Percentiles rank a stretch among this genome's conserved stretches.
These are phyloP conservation scores for Collybia sp. DNA, from an alignment of 768 basidiomycete genomes.

Conservation along the genomic window DNA sequence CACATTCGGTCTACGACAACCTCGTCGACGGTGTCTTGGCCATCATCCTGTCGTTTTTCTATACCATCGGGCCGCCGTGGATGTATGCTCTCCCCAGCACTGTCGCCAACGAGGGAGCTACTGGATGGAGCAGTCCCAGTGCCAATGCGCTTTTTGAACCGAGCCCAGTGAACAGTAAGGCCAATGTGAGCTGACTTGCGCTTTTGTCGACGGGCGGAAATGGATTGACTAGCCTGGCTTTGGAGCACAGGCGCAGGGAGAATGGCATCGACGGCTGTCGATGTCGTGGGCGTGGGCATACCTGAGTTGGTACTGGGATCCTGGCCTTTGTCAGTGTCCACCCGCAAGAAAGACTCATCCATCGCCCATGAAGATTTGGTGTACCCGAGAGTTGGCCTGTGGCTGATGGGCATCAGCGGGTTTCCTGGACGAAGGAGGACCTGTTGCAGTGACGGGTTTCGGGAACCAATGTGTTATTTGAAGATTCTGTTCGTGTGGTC, in stretches of 20 bases:
- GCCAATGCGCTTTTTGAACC: slow-evolving; percentile 49
- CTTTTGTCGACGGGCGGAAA: slow-evolving; percentile 20
- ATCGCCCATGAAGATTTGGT: slow-evolving; percentile 13
- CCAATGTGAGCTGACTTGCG: slow-evolving; percentile 34
- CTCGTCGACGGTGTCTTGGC: slow-evolving; percentile 52
- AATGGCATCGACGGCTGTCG: slow-evolving; percentile 19
- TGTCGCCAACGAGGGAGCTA: slow-evolving; percentile 48
- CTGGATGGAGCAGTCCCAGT: slow-evolving; percentile 52
- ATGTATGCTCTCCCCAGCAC: slow-evolving; percentile 34
- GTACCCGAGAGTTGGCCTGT: slow-evolving; percentile 5
- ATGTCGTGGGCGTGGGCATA: slow-evolving; percentile 19
- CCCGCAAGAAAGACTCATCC: slow-evolving; percentile 9
- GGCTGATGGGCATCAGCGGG: slow-evolving; percentile 13
- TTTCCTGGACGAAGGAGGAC: background rate
- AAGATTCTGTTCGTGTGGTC: no score
- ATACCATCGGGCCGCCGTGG: slow-evolving; percentile 12
- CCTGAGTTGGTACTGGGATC: slow-evolving; percentile 7
- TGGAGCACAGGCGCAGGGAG: slow-evolving; percentile 42
- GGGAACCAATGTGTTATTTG: no score
- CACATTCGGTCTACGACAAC: slow-evolving; percentile 73
- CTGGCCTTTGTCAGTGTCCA: slow-evolving; percentile 5
- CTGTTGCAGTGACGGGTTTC: background rate
- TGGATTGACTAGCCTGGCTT: slow-evolving; percentile 13
- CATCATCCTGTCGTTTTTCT: slow-evolving; percentile 16
- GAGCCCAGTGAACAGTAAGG: slow-evolving; percentile 41